Evolutionary conservation across 78 protist genomes (phyloP).

Genomic region (Dictyostelium brefeldianum): DNA sequence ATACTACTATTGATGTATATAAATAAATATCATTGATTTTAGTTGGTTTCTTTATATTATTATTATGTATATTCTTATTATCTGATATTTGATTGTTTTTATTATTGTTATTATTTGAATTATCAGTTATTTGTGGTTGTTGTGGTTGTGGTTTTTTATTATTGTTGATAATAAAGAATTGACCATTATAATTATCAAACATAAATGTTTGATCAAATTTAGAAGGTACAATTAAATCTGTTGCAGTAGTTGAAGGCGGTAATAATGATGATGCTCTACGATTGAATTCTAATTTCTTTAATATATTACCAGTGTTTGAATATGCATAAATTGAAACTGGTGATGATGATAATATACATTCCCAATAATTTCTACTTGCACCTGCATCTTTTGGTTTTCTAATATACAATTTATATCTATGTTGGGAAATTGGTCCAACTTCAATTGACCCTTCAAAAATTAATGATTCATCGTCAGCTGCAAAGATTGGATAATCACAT

Average conservation of each 20-base stretch:
- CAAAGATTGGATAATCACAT: not conserved
- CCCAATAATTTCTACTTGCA: conserved; percentile 20
- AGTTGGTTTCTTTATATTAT: not conserved
- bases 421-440: conserved; percentile 10
- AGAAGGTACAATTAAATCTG: conserved; percentile 39
- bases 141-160: conserved; percentile 15
- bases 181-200: conserved; percentile 60
- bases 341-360: conserved; percentile 11
- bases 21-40: conserved; percentile 3
- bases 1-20: conserved; percentile 15
- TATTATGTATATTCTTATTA: not conserved
- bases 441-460: conserved; percentile 37
- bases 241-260: not conserved
- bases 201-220: conserved; percentile 32
- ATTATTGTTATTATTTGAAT: not conserved
- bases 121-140: not conserved
- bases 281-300: conserved; percentile 25
- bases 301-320: not conserved
- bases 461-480: not conserved
- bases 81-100: not conserved
- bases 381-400: not conserved
- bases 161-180: conserved; percentile 14
- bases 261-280: not conserved
- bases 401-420: conserved; percentile 32
- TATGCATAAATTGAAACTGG: conserved; percentile 54